A percentile compares a stretch with the other conserved stretches of the same genome.
Evolutionary conservation across 139 green algal species (phyloP).

Genomic region (Coccomyxa sp.): DNA sequence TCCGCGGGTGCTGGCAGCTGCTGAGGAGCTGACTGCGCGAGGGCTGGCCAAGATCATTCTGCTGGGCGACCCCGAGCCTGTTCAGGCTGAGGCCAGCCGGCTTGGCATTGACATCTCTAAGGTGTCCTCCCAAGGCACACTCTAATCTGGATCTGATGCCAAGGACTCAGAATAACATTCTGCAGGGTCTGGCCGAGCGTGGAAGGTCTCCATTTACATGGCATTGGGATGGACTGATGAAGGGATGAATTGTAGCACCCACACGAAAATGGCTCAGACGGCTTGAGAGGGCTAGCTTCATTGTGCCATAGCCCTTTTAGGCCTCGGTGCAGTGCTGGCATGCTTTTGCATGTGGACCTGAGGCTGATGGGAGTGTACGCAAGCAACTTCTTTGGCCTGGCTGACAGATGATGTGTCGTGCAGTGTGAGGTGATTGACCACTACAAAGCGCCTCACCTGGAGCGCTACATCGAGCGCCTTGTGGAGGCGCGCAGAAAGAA

Average conservation of each 20-base stretch:
- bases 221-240: too few relatives aligned
- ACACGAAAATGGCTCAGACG: too few relatives aligned
- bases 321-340: not conserved
- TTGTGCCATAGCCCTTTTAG: too few relatives aligned
- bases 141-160: too few relatives aligned
- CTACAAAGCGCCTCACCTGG: not conserved
- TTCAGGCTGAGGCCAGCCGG: slow-evolving; percentile 46
- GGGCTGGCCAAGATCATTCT: slow-evolving; percentile 68
- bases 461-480: slow-evolving; percentile 50
- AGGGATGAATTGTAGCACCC: too few relatives aligned
- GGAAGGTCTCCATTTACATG: too few relatives aligned
- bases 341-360: not conserved
- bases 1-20: slow-evolving; percentile 63
- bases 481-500: slow-evolving; percentile 64
- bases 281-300: too few relatives aligned
- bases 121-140: not conserved
- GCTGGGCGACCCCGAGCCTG: slow-evolving; percentile 56
- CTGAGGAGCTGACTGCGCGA: slow-evolving; percentile 48
- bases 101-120: slow-evolving; percentile 61
- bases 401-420: too few relatives aligned
- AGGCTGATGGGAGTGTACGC: not conserved
- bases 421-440: slow-evolving; percentile 37
- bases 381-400: not conserved
- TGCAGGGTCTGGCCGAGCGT: too few relatives aligned
- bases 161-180: too few relatives aligned